These are phyloP conservation scores for Mycena haematopus DNA, from an alignment of 768 basidiomycete species.

Conservation along the genomic window DNA sequence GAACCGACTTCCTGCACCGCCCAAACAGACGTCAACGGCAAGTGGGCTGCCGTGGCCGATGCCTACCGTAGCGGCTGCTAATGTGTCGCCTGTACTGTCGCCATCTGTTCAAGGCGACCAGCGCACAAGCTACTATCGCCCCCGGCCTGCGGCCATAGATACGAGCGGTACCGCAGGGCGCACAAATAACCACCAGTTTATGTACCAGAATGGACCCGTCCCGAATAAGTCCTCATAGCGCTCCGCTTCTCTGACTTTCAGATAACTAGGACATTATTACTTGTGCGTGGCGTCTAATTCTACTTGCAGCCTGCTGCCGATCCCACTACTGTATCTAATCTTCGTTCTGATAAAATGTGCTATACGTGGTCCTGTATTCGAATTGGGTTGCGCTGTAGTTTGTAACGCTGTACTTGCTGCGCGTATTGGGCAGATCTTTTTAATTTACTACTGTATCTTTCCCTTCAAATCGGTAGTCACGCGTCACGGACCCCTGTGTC, in stretches of 20 bases:
- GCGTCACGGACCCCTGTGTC: too few species aligned
- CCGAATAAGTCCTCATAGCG: conserved; percentile 7
- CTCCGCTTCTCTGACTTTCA: not conserved
- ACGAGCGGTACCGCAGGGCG: conserved; percentile 5
- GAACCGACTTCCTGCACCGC: conserved; percentile 24
- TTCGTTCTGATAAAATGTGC: conserved; percentile 14
- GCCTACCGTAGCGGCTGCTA: conserved; percentile 71
- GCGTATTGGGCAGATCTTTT: not conserved
- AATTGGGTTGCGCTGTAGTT: not conserved
- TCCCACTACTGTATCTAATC: not conserved
- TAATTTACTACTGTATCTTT: too few species aligned
- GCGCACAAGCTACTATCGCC: conserved; percentile 62
- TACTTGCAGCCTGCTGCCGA: not conserved
- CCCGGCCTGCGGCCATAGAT: conserved; percentile 40
- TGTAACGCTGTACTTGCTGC: not conserved
- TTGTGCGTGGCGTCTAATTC: not conserved
- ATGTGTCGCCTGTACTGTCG: conserved; percentile 60
- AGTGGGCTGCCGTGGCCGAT: conserved; percentile 67
- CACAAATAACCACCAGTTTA: conserved; percentile 16
- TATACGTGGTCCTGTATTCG: conserved; percentile 8
- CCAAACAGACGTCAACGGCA: conserved; percentile 34
- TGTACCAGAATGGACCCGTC: conserved; percentile 15
- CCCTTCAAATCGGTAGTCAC: too few species aligned
- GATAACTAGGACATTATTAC: conserved; percentile 3
- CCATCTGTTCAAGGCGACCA: conserved; percentile 38